Conservation (phyloP, 331 rosid species). For the Quercus phellos region DNA sequence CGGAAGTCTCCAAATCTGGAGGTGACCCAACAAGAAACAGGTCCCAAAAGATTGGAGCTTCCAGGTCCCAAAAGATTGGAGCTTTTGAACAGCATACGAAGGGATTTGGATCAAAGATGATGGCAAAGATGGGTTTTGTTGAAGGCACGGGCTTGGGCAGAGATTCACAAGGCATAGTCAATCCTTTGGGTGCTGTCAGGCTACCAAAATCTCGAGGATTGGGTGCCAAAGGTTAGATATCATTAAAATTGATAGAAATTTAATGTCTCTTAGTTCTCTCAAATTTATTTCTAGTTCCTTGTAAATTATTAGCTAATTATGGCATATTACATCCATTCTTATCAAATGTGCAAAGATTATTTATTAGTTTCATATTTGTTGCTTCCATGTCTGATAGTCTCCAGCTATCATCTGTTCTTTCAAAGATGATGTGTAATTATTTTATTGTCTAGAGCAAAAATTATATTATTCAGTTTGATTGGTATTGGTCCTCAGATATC, state of each 20-base stretch:
- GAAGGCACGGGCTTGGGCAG: constrained; percentile 73
- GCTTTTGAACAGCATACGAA: constrained; percentile 69
- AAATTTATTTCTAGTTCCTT: not conserved
- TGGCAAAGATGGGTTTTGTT: constrained; percentile 82
- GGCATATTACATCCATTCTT: not conserved
- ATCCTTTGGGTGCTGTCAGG: constrained; percentile 60
- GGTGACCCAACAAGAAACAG: constrained; percentile 15
- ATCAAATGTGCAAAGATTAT: not conserved
- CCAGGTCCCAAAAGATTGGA: constrained; percentile 45
- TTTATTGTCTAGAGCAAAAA: not conserved
- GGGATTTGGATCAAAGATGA: constrained; percentile 88
- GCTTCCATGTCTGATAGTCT: not conserved
- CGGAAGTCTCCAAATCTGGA: constrained; percentile 20
- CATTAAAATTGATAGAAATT: not conserved
- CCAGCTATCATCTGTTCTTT: not conserved
- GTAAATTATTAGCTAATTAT: not conserved
- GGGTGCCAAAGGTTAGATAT: constrained; percentile 50
- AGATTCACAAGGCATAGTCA: constrained; percentile 62
- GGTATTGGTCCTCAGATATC: not conserved
- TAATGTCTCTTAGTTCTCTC: not conserved
- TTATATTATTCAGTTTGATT: not conserved
- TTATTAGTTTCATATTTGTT: not conserved
- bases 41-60: constrained; percentile 49
- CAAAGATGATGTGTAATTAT: not conserved
- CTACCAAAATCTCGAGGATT: constrained; percentile 67